Evolutionary conservation across 495 filamentous ascomycete species (phyloP).

Genomic region (Penicillium longicatenatum): DNA sequence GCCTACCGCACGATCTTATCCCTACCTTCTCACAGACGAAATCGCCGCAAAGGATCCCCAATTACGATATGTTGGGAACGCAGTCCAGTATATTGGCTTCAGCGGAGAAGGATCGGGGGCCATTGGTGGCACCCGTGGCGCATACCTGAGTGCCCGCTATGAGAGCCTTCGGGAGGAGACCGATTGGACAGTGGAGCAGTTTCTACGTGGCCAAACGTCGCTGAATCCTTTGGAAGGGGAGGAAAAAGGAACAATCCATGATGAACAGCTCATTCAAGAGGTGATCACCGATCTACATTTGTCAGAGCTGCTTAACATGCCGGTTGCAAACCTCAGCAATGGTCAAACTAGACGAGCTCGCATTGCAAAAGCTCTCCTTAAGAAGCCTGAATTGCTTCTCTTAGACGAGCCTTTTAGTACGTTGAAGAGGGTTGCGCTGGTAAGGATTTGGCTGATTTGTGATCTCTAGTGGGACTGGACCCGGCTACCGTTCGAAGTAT

Average conservation of each 20-base stretch:
- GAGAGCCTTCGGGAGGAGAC: conserved; percentile 83
- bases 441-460: not conserved
- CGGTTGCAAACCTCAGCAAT: conserved; percentile 87
- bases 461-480: conserved; percentile 74
- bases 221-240: conserved; percentile 67
- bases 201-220: conserved; percentile 72
- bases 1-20: conserved; percentile 70
- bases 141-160: conserved; percentile 90
- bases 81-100: conserved; percentile 86
- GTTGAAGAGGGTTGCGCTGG: conserved; percentile 14
- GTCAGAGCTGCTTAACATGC: conserved; percentile 66
- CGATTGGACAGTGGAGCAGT: conserved; percentile 82
- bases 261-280: conserved; percentile 50
- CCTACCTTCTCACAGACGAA: conserved; percentile 67
- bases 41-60: conserved; percentile 55
- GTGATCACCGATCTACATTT: conserved; percentile 70
- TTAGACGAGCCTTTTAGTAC: conserved; percentile 91
- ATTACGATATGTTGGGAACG: conserved; percentile 58
- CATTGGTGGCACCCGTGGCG: conserved; percentile 61
- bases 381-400: conserved; percentile 75
- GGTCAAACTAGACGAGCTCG: conserved; percentile 85
- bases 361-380: conserved; percentile 83
- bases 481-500: conserved; percentile 71
- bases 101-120: conserved; percentile 57
- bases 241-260: conserved; percentile 44